phyloP scores from a whole-genome alignment of 2,329 filamentous ascomycete species.

The Pestalotiopsis sp. region DNA sequence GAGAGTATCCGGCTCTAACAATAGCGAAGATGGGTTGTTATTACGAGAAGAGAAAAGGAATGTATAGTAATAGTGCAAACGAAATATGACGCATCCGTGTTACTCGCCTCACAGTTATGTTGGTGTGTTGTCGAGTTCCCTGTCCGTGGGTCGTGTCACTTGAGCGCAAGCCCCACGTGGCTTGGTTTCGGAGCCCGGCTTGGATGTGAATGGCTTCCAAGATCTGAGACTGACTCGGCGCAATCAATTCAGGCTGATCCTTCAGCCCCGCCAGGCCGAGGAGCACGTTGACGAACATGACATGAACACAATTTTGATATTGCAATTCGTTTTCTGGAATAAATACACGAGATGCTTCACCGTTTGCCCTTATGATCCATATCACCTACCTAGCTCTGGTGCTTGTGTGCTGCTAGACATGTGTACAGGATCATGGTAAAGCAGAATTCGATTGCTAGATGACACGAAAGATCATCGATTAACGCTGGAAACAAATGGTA shows the following conservation, averaged over 20 bases:
- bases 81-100: neutral
- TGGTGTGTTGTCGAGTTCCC: neutral
- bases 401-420: neutral
- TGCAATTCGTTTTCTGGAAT: too few relatives aligned
- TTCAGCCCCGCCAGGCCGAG: too few relatives aligned
- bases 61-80: neutral
- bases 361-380: too few relatives aligned
- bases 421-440: neutral
- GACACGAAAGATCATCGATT: neutral
- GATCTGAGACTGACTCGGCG: neutral
- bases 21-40: too few relatives aligned
- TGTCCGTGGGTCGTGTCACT: slow-evolving; percentile 3
- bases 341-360: too few relatives aligned
- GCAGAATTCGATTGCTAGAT: neutral
- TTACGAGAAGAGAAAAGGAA: too few relatives aligned
- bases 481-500: slow-evolving; percentile 2
- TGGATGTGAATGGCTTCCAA: neutral
- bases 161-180: slow-evolving; percentile 1
- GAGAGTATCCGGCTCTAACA: too few relatives aligned
- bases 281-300: too few relatives aligned
- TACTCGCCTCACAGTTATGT: neutral
- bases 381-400: too few relatives aligned
- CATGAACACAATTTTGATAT: too few relatives aligned
- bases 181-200: neutral
- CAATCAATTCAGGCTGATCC: neutral